Percentiles rank a stretch among this genome's conserved stretches.
Conservation (phyloP, 2,329 filamentous ascomycete species). For the Zymoseptoria ardabiliae region DNA sequence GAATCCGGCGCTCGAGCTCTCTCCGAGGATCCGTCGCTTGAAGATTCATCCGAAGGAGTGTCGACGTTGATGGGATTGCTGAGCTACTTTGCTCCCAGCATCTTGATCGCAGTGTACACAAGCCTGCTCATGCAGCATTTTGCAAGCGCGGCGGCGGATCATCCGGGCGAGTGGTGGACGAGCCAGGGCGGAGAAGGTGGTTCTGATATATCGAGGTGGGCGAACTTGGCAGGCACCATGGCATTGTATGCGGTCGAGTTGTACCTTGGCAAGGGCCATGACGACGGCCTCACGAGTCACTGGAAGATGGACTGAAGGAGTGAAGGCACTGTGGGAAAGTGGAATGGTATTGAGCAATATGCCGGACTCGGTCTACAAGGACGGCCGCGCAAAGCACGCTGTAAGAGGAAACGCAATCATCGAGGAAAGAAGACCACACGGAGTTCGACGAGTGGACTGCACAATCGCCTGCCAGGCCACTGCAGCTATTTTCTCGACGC, state of each 20-base stretch:
- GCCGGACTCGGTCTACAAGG: neutral
- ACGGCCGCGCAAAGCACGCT: neutral
- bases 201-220: constrained; percentile 86
- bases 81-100: constrained; percentile 90
- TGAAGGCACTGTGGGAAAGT: neutral
- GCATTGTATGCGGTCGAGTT: constrained; percentile 82
- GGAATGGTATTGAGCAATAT: neutral
- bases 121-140: constrained; percentile 95
- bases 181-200: constrained; percentile 74
- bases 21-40: constrained; percentile 75
- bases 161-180: constrained; percentile 67
- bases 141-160: constrained; percentile 57
- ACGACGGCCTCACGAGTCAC: constrained; percentile 68
- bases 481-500: no score
- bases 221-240: constrained; percentile 87
- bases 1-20: constrained; percentile 77
- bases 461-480: neutral
- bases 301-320: constrained; percentile 58
- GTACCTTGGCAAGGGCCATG: constrained; percentile 75
- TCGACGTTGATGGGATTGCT: constrained; percentile 73
- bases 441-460: neutral
- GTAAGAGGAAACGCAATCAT: neutral
- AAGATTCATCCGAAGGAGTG: constrained; percentile 58
- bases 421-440: neutral
- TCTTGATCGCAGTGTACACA: constrained; percentile 92